phyloP scores from a whole-genome alignment of 1,284 basidiomycete species.

The Ceratobasidium sp. region DNA sequence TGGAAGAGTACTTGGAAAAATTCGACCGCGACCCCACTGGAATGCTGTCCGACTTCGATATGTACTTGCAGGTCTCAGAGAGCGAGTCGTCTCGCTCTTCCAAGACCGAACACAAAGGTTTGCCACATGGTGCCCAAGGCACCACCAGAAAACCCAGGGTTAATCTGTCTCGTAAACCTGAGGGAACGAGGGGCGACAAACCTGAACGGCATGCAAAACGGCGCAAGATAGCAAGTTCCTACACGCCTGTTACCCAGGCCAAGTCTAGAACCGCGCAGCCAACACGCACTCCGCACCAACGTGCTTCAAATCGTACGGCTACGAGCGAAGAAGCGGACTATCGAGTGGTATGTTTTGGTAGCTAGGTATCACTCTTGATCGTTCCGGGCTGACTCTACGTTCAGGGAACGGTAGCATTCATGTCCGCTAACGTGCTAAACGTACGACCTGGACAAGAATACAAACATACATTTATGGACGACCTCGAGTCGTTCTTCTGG shows the following conservation, averaged over 20 bases:
- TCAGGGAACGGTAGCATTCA: slow-evolving; percentile 33
- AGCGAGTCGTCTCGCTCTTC: background rate
- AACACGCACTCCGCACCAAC: background rate
- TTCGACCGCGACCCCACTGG: slow-evolving; percentile 13
- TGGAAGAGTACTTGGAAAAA: background rate
- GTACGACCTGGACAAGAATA: background rate
- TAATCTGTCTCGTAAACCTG: slow-evolving; percentile 2
- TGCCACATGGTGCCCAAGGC: no score
- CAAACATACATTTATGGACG: slow-evolving; percentile 23
- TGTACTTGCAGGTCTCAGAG: background rate
- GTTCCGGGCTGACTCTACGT: background rate
- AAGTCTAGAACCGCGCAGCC: background rate
- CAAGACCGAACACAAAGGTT: no score
- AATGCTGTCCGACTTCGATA: slow-evolving; percentile 21
- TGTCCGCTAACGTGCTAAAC: slow-evolving; percentile 10
- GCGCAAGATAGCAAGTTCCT: background rate
- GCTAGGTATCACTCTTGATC: background rate
- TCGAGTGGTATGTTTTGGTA: slow-evolving; percentile 21
- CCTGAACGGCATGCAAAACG: background rate
- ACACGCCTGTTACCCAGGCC: background rate
- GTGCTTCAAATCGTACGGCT: background rate
- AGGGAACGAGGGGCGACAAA: background rate
- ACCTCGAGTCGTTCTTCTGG: slow-evolving; percentile 43
- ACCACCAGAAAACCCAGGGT: no score
- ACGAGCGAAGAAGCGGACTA: slow-evolving; percentile 6